phyloP scores from a whole-genome alignment of 495 filamentous ascomycete species.

The Daldinia childiae region DNA sequence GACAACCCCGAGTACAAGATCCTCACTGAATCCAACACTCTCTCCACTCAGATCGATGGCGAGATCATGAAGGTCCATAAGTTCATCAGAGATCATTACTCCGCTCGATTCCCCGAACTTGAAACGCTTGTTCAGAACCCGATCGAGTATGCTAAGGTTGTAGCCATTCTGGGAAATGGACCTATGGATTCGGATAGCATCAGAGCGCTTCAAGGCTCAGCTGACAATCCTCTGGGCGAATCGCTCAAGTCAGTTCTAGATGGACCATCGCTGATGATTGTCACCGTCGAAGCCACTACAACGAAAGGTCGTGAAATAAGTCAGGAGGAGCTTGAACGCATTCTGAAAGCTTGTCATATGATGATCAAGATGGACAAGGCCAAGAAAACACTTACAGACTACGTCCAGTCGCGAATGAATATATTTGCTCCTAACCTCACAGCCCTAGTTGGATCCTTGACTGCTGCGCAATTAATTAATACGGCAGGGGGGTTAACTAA shows the following conservation, averaged over 20 bases:
- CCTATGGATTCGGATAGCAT: slow-evolving; percentile 87
- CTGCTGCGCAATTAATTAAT: slow-evolving; percentile 95
- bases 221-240: slow-evolving; percentile 77
- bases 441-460: slow-evolving; percentile 91
- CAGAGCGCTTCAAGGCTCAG: slow-evolving; percentile 73
- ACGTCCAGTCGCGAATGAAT: slow-evolving; percentile 97
- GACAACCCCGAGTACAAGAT: slow-evolving; percentile 89
- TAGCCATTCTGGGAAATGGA: slow-evolving; percentile 91
- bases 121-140: slow-evolving; percentile 92
- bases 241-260: slow-evolving; percentile 83
- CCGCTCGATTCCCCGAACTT: slow-evolving; percentile 91
- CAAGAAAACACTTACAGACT: slow-evolving; percentile 87
- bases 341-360: slow-evolving; percentile 85
- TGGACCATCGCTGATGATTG: slow-evolving; percentile 90
- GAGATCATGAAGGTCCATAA: slow-evolving; percentile 95
- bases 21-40: slow-evolving; percentile 80
- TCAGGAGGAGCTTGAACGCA: slow-evolving; percentile 74
- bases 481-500: slow-evolving; percentile 87
- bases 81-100: slow-evolving; percentile 94
- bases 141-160: slow-evolving; percentile 94
- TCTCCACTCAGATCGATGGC: slow-evolving; percentile 88
- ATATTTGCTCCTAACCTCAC: slow-evolving; percentile 95
- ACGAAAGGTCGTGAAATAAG: slow-evolving; percentile 82
- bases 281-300: slow-evolving; percentile 93
- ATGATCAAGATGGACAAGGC: slow-evolving; percentile 86